Evolutionary conservation across 1,284 basidiomycete species (phyloP), one percentile per base, ranked within the genome.

Genomic region (Microbotryum saponariae): DNA sequence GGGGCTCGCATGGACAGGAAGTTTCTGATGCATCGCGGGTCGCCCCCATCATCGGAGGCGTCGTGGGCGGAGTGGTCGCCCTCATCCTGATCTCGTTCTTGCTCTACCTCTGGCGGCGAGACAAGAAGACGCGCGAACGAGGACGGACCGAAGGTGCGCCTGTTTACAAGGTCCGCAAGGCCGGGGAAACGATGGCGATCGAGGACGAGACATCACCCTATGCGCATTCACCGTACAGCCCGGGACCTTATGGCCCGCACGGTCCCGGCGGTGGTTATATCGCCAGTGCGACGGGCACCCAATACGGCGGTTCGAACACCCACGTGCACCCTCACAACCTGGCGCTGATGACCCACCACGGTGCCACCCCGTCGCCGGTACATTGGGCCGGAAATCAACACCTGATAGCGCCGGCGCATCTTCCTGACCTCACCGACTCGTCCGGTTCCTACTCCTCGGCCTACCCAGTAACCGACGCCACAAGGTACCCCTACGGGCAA

Each of bases 21-120:
- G 16, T 31, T 20, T 27, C 25, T 27, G 47, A 59, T 47, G 33
- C 50, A 1, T 46, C 50, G 4, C 48, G 51, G 6, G 29, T 60
- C 42, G 59, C 59, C 2, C 64, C 67, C 16, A 66, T 68, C 56
- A 58, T 62, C 23, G 67, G 67, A 23, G 67, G 67, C 2, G 56
- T 55, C 5, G 52, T 66, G n/a, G 67, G 67, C 27, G 67, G 56
- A 6, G 62, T 68, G 25, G 45, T 68, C 51, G 67, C 67, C 1
- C 51, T 47, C 4, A 27, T 23, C 7, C 59, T 68, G 16, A 37
- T 61, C 54, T 59, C 55, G 14, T 68, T 68, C 57, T 57, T 68
- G 27, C 20, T 68, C 51, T 68, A 62, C 59, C 62, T 68, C 27
- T 68, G 65, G 64, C 49, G 65, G 20, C 51, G 62, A 3, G 67